Evolutionary conservation across 2,329 filamentous ascomycete genomes (phyloP).

Genomic region (Chaetomium olivaceum): DNA sequence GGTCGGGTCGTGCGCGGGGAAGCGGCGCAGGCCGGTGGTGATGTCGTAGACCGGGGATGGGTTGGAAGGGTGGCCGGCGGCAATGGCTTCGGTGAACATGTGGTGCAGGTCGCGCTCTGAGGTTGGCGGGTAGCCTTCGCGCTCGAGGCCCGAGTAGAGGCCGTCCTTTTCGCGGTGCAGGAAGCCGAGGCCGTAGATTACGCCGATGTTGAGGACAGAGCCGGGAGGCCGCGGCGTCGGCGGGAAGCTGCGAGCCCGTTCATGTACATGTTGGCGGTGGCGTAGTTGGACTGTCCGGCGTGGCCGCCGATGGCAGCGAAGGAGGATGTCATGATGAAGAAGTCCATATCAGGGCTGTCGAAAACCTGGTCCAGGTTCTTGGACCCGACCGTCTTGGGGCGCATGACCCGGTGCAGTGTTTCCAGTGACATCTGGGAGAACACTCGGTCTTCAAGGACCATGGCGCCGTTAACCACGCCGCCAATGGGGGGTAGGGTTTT

Average conservation of each 20-base stretch:
- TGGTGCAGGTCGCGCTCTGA: slow-evolving; percentile 54
- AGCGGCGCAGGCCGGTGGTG: slow-evolving; percentile 46
- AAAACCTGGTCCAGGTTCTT: slow-evolving; percentile 44
- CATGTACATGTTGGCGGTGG: slow-evolving; percentile 51
- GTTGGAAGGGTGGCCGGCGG: slow-evolving; percentile 41
- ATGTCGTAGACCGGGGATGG: slow-evolving; percentile 37
- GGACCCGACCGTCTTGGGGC: slow-evolving; percentile 45
- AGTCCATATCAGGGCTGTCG: slow-evolving; percentile 39
- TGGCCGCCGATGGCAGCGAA: slow-evolving; percentile 49
- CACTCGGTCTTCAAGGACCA: slow-evolving; percentile 47
- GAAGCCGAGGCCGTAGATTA: slow-evolving; percentile 48
- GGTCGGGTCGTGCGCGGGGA: slow-evolving; percentile 34
- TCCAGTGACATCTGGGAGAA: slow-evolving; percentile 45
- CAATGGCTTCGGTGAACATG: slow-evolving; percentile 54
- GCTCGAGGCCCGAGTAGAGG: slow-evolving; percentile 44
- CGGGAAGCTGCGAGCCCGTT: slow-evolving; percentile 45
- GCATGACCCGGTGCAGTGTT: slow-evolving; percentile 42
- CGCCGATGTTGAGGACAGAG: slow-evolving; percentile 48
- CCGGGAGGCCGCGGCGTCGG: slow-evolving; percentile 40
- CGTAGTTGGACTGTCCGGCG: slow-evolving; percentile 48
- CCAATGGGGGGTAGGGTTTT: slow-evolving; percentile 38
- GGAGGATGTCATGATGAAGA: slow-evolving; percentile 51
- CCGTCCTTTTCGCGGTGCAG: slow-evolving; percentile 44
- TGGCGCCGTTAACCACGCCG: slow-evolving; percentile 48
- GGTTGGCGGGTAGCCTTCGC: slow-evolving; percentile 49